Percentiles rank a stretch among this genome's conserved stretches.
Evolutionary conservation across 768 basidiomycete genomes (phyloP).

Genomic region (Myochromella boudieri): DNA sequence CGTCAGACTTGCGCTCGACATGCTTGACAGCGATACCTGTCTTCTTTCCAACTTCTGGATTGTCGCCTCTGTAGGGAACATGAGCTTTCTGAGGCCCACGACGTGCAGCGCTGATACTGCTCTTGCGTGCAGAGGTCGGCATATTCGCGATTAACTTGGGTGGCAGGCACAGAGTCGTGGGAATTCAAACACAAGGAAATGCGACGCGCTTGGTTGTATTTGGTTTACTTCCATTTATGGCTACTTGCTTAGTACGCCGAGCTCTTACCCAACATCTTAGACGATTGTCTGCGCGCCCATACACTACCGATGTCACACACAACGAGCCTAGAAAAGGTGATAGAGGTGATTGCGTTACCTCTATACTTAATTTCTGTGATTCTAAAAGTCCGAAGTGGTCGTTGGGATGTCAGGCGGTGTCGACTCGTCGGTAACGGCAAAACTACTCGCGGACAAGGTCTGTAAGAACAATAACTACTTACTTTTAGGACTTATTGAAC

Average conservation of each 20-base stretch:
- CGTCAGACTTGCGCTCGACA: slow-evolving; percentile 74
- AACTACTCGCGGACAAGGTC: slow-evolving; percentile 68
- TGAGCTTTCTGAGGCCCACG: slow-evolving; percentile 65
- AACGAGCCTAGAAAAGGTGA: slow-evolving; percentile 28
- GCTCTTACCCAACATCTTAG: slow-evolving; percentile 16
- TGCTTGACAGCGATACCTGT: slow-evolving; percentile 71
- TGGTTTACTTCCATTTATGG: slow-evolving; percentile 18
- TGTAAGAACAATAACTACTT: slow-evolving; percentile 9
- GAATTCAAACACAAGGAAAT: slow-evolving; percentile 9
- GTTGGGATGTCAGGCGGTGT: slow-evolving; percentile 96
- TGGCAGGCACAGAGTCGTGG: slow-evolving; percentile 7
- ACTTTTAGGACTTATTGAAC: not conserved
- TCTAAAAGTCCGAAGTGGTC: no score
- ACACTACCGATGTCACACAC: slow-evolving; percentile 7
- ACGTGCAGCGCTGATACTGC: slow-evolving; percentile 44
- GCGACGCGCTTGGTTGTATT: slow-evolving; percentile 20
- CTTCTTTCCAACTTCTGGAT: slow-evolving; percentile 76
- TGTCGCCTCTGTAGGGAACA: slow-evolving; percentile 77
- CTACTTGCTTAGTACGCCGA: slow-evolving; percentile 5
- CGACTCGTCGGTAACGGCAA: slow-evolving; percentile 89
- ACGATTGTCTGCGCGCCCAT: slow-evolving; percentile 10
- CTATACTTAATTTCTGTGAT: not conserved
- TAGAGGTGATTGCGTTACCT: slow-evolving; percentile 21
- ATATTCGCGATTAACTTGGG: slow-evolving; percentile 20
- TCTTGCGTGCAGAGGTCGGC: slow-evolving; percentile 47